Evolutionary conservation across 1,284 basidiomycete species (phyloP), one percentile per base, ranked within the genome.

Genomic region (Trichosporon coremiiforme): DNA sequence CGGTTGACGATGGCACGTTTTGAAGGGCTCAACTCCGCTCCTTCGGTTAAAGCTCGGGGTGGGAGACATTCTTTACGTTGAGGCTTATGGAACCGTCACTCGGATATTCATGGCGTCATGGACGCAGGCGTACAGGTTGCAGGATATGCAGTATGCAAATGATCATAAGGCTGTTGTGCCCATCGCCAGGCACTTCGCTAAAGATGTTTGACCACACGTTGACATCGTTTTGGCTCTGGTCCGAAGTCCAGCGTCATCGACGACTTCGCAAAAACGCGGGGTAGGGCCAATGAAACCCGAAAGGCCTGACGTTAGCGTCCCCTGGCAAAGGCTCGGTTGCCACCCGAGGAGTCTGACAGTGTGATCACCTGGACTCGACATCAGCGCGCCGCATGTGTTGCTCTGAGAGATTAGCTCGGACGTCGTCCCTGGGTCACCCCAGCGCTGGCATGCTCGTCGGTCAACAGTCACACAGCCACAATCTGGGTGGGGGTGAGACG

Each of bases 311-410:
- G 17, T 20, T 22, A 2, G 10, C 41, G 20, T 20, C 4, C n/a
- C 9, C 38, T 25, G 25, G 25, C 25, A 25, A 25, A 25, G 25
- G 25, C n/a, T 41, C 38, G 38, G 20, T 50, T 50, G 47, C 47
- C 47, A 50, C 47, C 47, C 47, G 47, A 50, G 47, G 47, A 50
- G 47, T n/a, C 47, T 50, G 47, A 50, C 47, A 50, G 47, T n/a
- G 8, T 36, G 35, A 36, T 10, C 6, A 36, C 35, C 6, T 36
- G 8, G 35, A 25, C 25, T 25, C 25, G 25, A 25, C 25, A 25
- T 25, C 25, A 25, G 25, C 25, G 25, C 25, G 25, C 25, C 25
- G 25, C 25, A 25, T 25, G 25, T 25, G 25, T 25, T 25, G 25
- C 25, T 25, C 25, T 25, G 25, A 25, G 25, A 25, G 25, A 25